A percentile compares a stretch with the other conserved stretches of the same genome.
phyloP scores from a whole-genome alignment of 2,329 filamentous ascomycete species.

The Volutella citrinella region DNA sequence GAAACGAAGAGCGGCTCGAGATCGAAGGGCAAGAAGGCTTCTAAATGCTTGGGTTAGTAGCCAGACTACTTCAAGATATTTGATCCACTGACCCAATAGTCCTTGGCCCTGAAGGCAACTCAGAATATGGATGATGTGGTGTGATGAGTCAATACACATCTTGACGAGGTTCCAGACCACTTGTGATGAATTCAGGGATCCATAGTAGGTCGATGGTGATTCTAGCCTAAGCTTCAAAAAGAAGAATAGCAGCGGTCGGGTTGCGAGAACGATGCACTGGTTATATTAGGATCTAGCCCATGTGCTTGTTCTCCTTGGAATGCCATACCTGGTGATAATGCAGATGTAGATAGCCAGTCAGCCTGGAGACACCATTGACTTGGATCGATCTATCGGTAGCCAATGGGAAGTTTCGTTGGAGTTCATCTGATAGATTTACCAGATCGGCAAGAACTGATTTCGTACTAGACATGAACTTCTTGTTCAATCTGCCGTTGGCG shows the following conservation, averaged over 20 bases:
- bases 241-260: slow-evolving; percentile 29
- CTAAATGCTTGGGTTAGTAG: too few relatives aligned
- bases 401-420: slow-evolving; percentile 28
- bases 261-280: slow-evolving; percentile 32
- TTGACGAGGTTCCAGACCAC: slow-evolving; percentile 32
- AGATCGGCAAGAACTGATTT: slow-evolving; percentile 28
- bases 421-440: slow-evolving; percentile 27
- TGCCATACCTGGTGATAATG: slow-evolving; percentile 30
- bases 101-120: slow-evolving; percentile 42
- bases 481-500: slow-evolving; percentile 25
- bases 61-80: too few relatives aligned
- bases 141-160: slow-evolving; percentile 33
- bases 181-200: slow-evolving; percentile 36
- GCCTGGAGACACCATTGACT: slow-evolving; percentile 32
- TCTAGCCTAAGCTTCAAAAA: slow-evolving; percentile 31
- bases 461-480: slow-evolving; percentile 28
- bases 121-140: slow-evolving; percentile 36
- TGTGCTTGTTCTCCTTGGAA: background rate
- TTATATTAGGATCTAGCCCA: background rate
- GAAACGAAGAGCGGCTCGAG: slow-evolving; percentile 43
- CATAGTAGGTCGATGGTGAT: slow-evolving; percentile 18
- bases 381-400: slow-evolving; percentile 23
- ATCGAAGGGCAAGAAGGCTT: slow-evolving; percentile 48
- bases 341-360: slow-evolving; percentile 30
- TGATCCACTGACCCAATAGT: slow-evolving; percentile 39